Conservation (phyloP, 805 yeast genomes). For the Yarrowia bubula region DNA sequence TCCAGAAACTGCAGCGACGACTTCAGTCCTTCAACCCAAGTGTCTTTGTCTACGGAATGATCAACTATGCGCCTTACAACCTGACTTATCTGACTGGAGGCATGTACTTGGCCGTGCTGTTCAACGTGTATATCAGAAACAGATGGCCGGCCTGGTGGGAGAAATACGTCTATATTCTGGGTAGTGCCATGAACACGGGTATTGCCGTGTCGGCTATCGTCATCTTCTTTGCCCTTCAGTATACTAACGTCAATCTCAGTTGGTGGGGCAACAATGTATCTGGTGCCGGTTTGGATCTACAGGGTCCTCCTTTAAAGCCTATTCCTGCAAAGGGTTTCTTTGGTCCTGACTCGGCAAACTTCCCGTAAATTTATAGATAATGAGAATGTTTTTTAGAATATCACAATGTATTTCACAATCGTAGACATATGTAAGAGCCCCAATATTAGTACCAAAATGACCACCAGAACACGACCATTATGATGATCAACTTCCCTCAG, state of each 20-base stretch:
- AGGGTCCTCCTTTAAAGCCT: background rate
- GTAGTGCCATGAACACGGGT: conserved; percentile 51
- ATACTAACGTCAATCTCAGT: conserved; percentile 37
- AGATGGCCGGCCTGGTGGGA: conserved; percentile 52
- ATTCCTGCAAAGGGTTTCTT: conserved; percentile 34
- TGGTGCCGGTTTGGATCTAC: background rate
- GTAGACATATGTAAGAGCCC: no score
- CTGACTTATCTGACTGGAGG: conserved; percentile 46
- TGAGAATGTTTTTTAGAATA: background rate
- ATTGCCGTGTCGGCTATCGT: conserved; percentile 49
- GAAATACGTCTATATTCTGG: conserved; percentile 50
- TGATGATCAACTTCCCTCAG: no score
- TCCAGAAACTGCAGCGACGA: background rate
- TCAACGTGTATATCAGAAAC: conserved; percentile 47
- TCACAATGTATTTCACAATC: background rate
- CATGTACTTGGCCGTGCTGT: conserved; percentile 43
- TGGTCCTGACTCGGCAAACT: conserved; percentile 36
- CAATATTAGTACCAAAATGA: no score
- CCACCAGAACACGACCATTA: no score
- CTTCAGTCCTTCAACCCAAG: background rate
- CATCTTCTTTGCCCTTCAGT: conserved; percentile 46
- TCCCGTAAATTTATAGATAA: conserved; percentile 1
- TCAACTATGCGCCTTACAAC: conserved; percentile 31
- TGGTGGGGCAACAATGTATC: conserved; percentile 52
- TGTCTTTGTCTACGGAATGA: background rate